These are phyloP conservation scores for Scenedesmus sp. DNA, from an alignment of 163 green algal genomes.

Conservation along the genomic window DNA sequence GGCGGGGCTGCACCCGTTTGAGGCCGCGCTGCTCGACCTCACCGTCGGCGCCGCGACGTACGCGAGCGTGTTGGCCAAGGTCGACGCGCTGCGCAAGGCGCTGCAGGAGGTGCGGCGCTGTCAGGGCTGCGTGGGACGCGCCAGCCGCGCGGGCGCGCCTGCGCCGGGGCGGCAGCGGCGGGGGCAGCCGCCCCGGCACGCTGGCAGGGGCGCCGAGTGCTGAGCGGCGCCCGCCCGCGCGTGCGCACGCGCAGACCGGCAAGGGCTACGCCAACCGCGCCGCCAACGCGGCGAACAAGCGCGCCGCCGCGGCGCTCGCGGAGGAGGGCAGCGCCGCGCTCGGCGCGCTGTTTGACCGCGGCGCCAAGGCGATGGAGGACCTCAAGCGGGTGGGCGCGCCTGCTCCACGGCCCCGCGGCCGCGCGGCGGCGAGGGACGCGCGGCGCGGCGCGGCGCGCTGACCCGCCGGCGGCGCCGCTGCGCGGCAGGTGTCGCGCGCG, in stretches of 20 bases:
- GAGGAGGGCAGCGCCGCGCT: conserved; percentile 74
- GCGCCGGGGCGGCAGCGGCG: no score
- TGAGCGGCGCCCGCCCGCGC: no score
- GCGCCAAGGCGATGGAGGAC: conserved; percentile 69
- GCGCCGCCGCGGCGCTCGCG: conserved; percentile 61
- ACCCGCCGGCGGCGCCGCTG: no score
- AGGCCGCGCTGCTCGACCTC: conserved; percentile 91
- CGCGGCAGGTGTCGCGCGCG: conserved; percentile 3
- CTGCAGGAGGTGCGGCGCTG: conserved; percentile 69
- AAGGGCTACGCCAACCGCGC: conserved; percentile 83
- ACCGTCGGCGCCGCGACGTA: conserved; percentile 84
- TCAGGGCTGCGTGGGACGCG: no score
- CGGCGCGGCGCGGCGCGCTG: no score
- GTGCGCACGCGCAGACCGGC: conserved; percentile 74
- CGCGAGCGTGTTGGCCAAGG: conserved; percentile 53
- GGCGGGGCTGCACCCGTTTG: conserved; percentile 90
- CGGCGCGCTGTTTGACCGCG: conserved; percentile 1
- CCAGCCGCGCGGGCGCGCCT: no score
- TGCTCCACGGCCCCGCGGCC: not conserved
- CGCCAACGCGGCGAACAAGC: conserved; percentile 73
- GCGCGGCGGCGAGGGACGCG: no score
- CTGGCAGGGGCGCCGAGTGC: no score
- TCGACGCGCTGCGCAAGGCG: conserved; percentile 76
- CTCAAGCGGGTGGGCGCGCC: conserved; percentile 67
- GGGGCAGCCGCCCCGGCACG: no score